Base-by-base conservation (phyloP, 2,329 filamentous ascomycete species). In the Xylaria sp. region DNA sequence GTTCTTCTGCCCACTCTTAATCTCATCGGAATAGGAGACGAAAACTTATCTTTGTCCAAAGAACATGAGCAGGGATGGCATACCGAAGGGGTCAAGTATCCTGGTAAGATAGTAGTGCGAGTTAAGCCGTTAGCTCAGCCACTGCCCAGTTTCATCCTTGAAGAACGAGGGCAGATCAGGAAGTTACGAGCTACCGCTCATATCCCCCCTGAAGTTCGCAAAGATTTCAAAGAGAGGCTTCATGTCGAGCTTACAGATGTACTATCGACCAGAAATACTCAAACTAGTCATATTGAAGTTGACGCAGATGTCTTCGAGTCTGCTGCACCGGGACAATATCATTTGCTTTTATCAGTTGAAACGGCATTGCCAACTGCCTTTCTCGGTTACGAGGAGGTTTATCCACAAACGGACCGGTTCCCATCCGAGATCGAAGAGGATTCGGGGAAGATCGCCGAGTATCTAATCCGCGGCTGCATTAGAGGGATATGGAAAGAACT, bases 21-120 rank as follows among this genome's bases (percentile, higher is more conserved):
- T 5, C 44, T 47, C 22, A 47, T 47, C 22, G 44, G 44, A 2
- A 47, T 47, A 13, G 44, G 44, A 47, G 44, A 47, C 5, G 22
- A 27, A 25, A 25, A 47, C 22, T 10, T 47, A 15, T 27, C 10
- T 20, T 13, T 47, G 2, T 47, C 44, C 5, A 20, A 47, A 47
- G 44, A 47, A 27, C 44, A 47, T 47, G 10, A 47, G 44, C 44
- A 47, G 22, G 44, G 44, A 25, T 47, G 44, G 44, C 44, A 47
- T 15, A 47, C 44, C 3, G 7, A 47, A 47, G 44, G 20, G 22
- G 44, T 10, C 44, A 47, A 47, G 44, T 47, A 27, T 47, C 44
- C 44, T 27, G 44, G 44, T 25, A 47, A 47, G 22, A 47, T 47
- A 27, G 44, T 47, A 27, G 20, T 27, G n/a, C 9, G 22, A 25